Percentiles rank a stretch among this genome's conserved stretches.
phyloP scores from a whole-genome alignment of 2,329 filamentous ascomycete genomes.

The Cryphonectria naterciae region DNA sequence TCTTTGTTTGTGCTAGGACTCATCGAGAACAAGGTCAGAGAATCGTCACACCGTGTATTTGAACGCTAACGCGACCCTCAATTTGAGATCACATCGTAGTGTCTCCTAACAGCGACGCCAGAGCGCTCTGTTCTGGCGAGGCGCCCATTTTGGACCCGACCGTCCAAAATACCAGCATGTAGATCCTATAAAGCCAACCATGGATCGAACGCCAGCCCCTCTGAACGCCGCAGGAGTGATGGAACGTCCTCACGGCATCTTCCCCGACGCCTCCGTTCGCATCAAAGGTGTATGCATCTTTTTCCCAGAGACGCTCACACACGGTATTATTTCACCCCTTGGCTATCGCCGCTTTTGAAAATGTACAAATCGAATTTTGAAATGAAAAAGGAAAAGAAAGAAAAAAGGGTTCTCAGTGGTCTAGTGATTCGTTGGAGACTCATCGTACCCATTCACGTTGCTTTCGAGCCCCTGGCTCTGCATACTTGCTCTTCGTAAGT shows the following conservation, averaged over 20 bases:
- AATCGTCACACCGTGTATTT: not conserved
- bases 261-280: not conserved
- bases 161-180: not conserved
- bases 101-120: not conserved
- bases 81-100: too few relatives aligned
- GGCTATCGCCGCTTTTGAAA: not conserved
- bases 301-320: not conserved
- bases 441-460: not conserved
- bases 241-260: not conserved
- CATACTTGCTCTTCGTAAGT: slow-evolving; percentile 48
- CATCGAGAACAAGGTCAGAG: not conserved
- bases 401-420: not conserved
- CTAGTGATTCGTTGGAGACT: not conserved
- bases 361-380: not conserved
- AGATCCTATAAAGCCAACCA: not conserved
- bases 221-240: not conserved
- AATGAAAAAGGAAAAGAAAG: too few relatives aligned
- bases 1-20: not conserved
- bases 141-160: not conserved
- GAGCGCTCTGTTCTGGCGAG: not conserved
- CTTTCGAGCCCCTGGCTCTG: slow-evolving; percentile 19
- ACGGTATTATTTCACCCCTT: not conserved
- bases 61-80: not conserved
- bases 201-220: slow-evolving; percentile 4
- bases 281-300: not conserved